A percentile compares a stretch with the other conserved stretches of the same genome.
phyloP scores from a whole-genome alignment of 1,284 basidiomycete species.

The Cryptococcus sp. region DNA sequence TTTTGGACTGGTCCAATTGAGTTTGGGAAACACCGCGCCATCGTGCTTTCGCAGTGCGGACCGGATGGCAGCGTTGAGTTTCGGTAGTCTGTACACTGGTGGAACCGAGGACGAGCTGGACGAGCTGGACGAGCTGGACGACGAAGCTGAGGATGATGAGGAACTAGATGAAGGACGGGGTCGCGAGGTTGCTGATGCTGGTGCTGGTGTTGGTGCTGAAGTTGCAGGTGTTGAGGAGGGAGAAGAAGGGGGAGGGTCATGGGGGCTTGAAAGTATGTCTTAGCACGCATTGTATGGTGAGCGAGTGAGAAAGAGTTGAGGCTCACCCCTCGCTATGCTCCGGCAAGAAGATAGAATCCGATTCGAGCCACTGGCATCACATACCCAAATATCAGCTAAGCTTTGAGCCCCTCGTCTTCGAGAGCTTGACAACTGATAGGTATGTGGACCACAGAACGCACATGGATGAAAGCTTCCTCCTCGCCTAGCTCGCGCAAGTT shows the following conservation, averaged over 20 bases:
- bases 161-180: constrained; percentile 5
- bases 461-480: constrained; percentile 76
- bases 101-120: constrained; percentile 23
- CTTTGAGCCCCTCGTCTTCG: background rate
- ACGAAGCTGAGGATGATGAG: constrained; percentile 6
- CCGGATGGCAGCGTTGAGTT: constrained; percentile 73
- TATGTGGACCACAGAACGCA: constrained; percentile 51
- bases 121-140: constrained; percentile 8
- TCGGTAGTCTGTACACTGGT: constrained; percentile 62
- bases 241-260: no score
- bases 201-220: background rate
- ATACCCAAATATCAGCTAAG: constrained; percentile 8
- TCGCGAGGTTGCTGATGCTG: constrained; percentile 1
- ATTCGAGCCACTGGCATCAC: constrained; percentile 34
- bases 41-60: constrained; percentile 65
- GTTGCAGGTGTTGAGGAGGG: no score
- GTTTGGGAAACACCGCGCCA: constrained; percentile 88
- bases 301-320: no score
- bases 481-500: constrained; percentile 78
- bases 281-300: no score
- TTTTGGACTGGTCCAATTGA: constrained; percentile 89
- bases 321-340: constrained; percentile 49
- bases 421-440: constrained; percentile 4
- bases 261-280: no score
- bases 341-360: constrained; percentile 56